A percentile compares a stretch with the other conserved stretches of the same genome.
These are phyloP conservation scores for Phytophthora podocarpi DNA, from an alignment of 352 stramenopile species.

Conservation along the genomic window DNA sequence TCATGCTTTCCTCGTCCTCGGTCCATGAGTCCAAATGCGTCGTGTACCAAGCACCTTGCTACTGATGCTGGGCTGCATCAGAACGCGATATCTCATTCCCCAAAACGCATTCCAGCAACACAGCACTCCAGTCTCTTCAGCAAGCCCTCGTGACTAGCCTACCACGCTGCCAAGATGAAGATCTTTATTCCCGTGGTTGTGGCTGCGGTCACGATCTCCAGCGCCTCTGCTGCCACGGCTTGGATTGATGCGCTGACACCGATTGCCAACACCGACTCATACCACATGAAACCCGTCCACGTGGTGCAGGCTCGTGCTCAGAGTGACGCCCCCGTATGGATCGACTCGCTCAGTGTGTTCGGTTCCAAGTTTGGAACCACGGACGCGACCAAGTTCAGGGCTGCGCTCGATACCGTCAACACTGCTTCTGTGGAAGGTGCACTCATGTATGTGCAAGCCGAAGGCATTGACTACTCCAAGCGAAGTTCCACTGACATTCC, in stretches of 20 bases:
- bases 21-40: too few species aligned
- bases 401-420: slow-evolving; percentile 74
- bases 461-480: slow-evolving; percentile 80
- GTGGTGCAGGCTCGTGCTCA: slow-evolving; percentile 55
- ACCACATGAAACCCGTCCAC: slow-evolving; percentile 41
- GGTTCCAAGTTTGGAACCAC: slow-evolving; percentile 28
- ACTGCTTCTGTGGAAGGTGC: slow-evolving; percentile 75
- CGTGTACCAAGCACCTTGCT: too few species aligned
- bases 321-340: slow-evolving; percentile 45
- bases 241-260: slow-evolving; percentile 5
- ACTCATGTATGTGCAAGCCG: slow-evolving; percentile 83
- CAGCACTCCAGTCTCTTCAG: neutral
- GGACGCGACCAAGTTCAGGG: slow-evolving; percentile 33
- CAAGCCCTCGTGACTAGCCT: too few species aligned
- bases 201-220: slow-evolving; percentile 2
- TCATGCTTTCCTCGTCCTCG: slow-evolving; percentile 5
- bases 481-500: slow-evolving; percentile 13
- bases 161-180: slow-evolving; percentile 32
- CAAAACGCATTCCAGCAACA: slow-evolving; percentile 1
- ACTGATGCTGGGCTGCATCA: too few species aligned
- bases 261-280: slow-evolving; percentile 18
- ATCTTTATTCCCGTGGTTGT: slow-evolving; percentile 15
- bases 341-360: slow-evolving; percentile 14
- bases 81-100: neutral
- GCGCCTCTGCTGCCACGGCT: neutral